These are phyloP conservation scores for Thielaviopsis punctulata DNA, from an alignment of 2,329 filamentous ascomycete species.

Conservation along the genomic window DNA sequence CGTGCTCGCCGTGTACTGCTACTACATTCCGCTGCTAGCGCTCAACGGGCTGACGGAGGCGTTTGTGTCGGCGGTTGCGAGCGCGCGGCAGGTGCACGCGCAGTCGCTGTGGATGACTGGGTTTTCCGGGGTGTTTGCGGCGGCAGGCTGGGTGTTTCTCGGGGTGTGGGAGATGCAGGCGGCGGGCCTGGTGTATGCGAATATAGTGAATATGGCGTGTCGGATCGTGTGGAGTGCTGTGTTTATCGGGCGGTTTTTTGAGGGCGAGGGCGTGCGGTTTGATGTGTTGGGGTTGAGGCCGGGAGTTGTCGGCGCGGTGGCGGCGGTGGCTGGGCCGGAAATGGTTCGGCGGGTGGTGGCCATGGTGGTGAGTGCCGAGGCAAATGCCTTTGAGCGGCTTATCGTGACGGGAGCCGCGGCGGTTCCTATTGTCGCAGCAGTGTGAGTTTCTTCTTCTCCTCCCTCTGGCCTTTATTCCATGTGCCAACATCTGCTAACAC, in stretches of 20 bases:
- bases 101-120: slow-evolving; percentile 74
- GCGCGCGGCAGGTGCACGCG: slow-evolving; percentile 50
- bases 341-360: slow-evolving; percentile 19
- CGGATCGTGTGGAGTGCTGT: slow-evolving; percentile 63
- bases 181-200: slow-evolving; percentile 66
- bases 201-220: slow-evolving; percentile 76
- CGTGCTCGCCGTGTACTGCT: slow-evolving; percentile 67
- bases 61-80: slow-evolving; percentile 79
- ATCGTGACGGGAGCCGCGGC: slow-evolving; percentile 32
- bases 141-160: slow-evolving; percentile 59
- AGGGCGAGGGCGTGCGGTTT: slow-evolving; percentile 25
- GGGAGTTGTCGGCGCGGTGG: slow-evolving; percentile 24
- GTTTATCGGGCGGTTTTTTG: slow-evolving; percentile 56
- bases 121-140: slow-evolving; percentile 63
- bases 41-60: slow-evolving; percentile 84
- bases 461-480: too few species aligned
- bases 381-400: slow-evolving; percentile 17
- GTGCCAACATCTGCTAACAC: too few species aligned
- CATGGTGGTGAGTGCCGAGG: not conserved
- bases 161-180: slow-evolving; percentile 54
- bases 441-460: slow-evolving; percentile 34
- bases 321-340: slow-evolving; percentile 27
- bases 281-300: slow-evolving; percentile 27
- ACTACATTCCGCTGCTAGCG: slow-evolving; percentile 83
- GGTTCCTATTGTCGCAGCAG: slow-evolving; percentile 32